Evolutionary conservation across 768 basidiomycete genomes (phyloP).

Genomic region (Termitomyces sp.): DNA sequence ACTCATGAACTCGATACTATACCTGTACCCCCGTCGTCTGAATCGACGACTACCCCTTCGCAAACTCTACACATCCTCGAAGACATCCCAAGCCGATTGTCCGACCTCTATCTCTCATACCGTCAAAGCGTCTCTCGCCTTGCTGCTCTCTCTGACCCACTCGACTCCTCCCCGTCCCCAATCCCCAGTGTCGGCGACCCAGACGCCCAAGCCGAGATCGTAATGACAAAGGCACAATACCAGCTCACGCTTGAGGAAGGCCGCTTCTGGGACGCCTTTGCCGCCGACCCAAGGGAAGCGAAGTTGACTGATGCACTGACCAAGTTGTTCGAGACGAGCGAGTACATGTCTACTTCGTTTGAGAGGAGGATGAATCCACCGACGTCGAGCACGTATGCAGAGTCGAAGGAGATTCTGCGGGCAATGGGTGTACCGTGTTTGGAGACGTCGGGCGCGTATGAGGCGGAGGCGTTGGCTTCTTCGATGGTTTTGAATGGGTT

Average conservation of each 20-base stretch:
- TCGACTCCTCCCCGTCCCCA: slow-evolving; percentile 7
- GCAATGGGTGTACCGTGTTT: slow-evolving; percentile 85
- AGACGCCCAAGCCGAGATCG: slow-evolving; percentile 34
- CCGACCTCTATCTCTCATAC: slow-evolving; percentile 31
- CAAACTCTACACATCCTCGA: not conserved
- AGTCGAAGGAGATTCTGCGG: slow-evolving; percentile 60
- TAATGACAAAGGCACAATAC: slow-evolving; percentile 58
- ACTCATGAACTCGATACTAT: not conserved
- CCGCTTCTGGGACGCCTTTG: slow-evolving; percentile 48
- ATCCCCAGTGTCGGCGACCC: slow-evolving; percentile 17
- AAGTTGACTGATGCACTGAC: slow-evolving; percentile 2
- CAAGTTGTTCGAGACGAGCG: slow-evolving; percentile 39
- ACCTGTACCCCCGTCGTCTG: not conserved
- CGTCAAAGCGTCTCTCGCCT: slow-evolving; percentile 41
- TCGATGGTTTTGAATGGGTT: slow-evolving; percentile 67
- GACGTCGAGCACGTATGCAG: slow-evolving; percentile 57
- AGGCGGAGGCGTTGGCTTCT: slow-evolving; percentile 85
- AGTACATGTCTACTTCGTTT: slow-evolving; percentile 58
- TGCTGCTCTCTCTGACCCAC: slow-evolving; percentile 28
- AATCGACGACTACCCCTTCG: too few species aligned
- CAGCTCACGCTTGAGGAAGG: slow-evolving; percentile 59
- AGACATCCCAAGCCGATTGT: slow-evolving; percentile 32
- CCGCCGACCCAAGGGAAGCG: slow-evolving; percentile 5
- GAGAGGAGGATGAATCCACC: slow-evolving; percentile 58
- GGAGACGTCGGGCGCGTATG: slow-evolving; percentile 60